phyloP scores from a whole-genome alignment of 192 early-diverging fungal genomes.

The Coemansia sp. region DNA sequence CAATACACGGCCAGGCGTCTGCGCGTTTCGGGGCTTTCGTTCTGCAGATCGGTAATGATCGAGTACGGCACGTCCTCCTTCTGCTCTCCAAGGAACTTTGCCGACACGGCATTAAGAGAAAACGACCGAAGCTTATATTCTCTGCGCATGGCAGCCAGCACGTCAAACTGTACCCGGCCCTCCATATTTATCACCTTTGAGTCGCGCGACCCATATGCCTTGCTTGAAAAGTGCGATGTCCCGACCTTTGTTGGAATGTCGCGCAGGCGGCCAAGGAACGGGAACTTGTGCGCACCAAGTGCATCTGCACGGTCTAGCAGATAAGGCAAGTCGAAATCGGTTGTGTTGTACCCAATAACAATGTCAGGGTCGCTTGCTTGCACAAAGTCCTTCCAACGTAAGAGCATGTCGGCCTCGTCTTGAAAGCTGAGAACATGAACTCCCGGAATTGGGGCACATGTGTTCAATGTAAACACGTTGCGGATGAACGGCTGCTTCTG shows the following conservation, averaged over 20 bases:
- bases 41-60: constrained; percentile 96
- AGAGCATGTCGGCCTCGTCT: constrained; percentile 74
- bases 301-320: constrained; percentile 84
- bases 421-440: constrained; percentile 81
- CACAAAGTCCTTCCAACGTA: constrained; percentile 85
- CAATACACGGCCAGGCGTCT: constrained; percentile 95
- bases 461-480: constrained; percentile 91
- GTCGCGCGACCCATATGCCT: constrained; percentile 91
- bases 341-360: constrained; percentile 94
- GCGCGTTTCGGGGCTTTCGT: constrained; percentile 91
- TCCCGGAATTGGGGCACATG: constrained; percentile 90
- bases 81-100: constrained; percentile 94
- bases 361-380: constrained; percentile 86
- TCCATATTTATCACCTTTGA: constrained; percentile 86
- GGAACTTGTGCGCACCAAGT: constrained; percentile 73
- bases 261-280: constrained; percentile 78
- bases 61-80: constrained; percentile 99
- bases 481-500: constrained; percentile 85
- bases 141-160: constrained; percentile 90
- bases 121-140: constrained; percentile 96
- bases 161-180: constrained; percentile 90
- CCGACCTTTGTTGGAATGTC: constrained; percentile 28
- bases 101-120: constrained; percentile 93
- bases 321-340: constrained; percentile 97
- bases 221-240: constrained; percentile 73